Evolutionary conservation across 371 early-diverging fungal genomes (phyloP).

Genomic region (Conidiobolus incongruus): DNA sequence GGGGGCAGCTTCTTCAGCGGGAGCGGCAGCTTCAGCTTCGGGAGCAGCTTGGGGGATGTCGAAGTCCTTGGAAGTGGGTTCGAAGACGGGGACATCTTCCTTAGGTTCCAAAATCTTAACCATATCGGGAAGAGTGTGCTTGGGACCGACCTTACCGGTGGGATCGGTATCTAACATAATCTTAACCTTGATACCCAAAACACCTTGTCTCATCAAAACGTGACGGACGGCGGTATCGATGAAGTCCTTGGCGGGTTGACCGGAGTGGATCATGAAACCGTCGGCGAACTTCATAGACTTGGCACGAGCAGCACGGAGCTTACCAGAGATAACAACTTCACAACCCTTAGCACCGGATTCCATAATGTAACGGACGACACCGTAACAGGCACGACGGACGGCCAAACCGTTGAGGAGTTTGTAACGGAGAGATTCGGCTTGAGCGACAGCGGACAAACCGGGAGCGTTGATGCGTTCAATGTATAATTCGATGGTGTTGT

Average conservation of each 20-base stretch:
- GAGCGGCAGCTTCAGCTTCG: constrained; percentile 14
- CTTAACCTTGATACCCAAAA: constrained; percentile 99
- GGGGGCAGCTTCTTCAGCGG: constrained; percentile 8
- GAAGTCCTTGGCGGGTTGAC: constrained; percentile 94
- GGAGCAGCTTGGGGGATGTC: constrained; percentile 24
- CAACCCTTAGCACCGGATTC: constrained; percentile 99
- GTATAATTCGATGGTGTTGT: constrained; percentile 92
- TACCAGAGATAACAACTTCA: constrained; percentile 98
- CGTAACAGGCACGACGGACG: constrained; percentile 96
- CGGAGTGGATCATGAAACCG: constrained; percentile 99
- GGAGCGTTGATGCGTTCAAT: constrained; percentile 97
- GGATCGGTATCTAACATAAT: constrained; percentile 98
- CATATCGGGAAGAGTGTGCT: constrained; percentile 89
- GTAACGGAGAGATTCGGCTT: constrained; percentile 96
- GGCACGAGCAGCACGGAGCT: constrained; percentile 99
- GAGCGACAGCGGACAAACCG: constrained; percentile 97
- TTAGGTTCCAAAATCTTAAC: constrained; percentile 92
- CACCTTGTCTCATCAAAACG: constrained; percentile 98
- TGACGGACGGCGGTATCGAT: constrained; percentile 95
- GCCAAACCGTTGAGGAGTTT: constrained; percentile 94
- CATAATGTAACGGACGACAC: constrained; percentile 97
- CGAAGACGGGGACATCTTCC: constrained; percentile 50
- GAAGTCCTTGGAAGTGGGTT: constrained; percentile 54
- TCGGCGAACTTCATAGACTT: constrained; percentile 99
- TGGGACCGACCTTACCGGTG: constrained; percentile 89